Evolutionary conservation across 257 asterid genomes (phyloP).

Genomic region (Capsicum chinense): DNA sequence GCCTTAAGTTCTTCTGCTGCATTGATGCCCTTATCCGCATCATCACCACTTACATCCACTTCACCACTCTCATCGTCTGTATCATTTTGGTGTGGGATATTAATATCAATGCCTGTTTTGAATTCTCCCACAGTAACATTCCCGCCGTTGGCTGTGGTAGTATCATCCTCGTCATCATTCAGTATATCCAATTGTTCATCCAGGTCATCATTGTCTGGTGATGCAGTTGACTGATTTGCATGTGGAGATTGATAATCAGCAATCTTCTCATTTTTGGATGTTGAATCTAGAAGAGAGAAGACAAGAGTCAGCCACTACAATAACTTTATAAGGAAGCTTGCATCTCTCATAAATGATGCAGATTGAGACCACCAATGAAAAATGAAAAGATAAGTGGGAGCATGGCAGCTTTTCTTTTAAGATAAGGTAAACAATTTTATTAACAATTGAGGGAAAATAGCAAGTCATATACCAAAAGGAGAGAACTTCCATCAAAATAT

Average conservation of each 20-base stretch:
- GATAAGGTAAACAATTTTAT: too few relatives aligned
- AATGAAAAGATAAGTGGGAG: background rate
- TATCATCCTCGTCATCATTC: slow-evolving; percentile 63
- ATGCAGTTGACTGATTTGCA: slow-evolving; percentile 54
- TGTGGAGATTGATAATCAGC: slow-evolving; percentile 51
- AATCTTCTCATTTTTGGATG: slow-evolving; percentile 60
- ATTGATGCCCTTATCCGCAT: slow-evolving; percentile 67
- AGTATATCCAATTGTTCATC: slow-evolving; percentile 78
- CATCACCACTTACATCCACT: slow-evolving; percentile 83
- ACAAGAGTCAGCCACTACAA: slow-evolving; percentile 25
- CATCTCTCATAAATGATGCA: background rate
- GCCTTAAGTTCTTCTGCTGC: slow-evolving; percentile 96
- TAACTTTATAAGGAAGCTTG: background rate
- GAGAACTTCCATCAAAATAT: too few relatives aligned
- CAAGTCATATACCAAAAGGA: too few relatives aligned
- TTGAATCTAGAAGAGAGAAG: slow-evolving; percentile 56
- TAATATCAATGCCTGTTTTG: slow-evolving; percentile 76
- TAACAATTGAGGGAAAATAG: too few relatives aligned
- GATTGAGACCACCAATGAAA: background rate
- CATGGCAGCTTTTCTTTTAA: too few relatives aligned
- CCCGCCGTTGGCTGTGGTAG: slow-evolving; percentile 49
- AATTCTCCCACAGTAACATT: slow-evolving; percentile 56
- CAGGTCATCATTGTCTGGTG: slow-evolving; percentile 67
- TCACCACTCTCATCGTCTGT: slow-evolving; percentile 91
- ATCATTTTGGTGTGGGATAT: slow-evolving; percentile 69